Percentiles rank a stretch among this genome's conserved stretches.
Conservation (phyloP, 176 grass and related monocot genomes). For the Oryza australiensis region DNA sequence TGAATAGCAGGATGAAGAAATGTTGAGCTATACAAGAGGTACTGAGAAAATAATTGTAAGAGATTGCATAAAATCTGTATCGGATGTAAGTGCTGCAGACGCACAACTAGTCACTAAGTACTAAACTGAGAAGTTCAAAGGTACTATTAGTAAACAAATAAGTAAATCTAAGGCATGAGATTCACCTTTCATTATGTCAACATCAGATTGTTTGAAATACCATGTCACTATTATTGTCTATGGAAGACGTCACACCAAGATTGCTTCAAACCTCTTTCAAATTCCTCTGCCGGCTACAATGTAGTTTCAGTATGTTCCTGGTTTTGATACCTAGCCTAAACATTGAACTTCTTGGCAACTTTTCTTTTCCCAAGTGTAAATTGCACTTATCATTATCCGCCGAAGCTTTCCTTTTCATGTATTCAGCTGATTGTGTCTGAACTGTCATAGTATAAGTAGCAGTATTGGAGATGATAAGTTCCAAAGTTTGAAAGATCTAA, state of each 20-base stretch:
- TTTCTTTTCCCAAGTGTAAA: constrained; percentile 40
- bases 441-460: constrained; percentile 50
- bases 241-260: constrained; percentile 9
- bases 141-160: background rate
- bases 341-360: constrained; percentile 52
- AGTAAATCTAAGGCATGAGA: constrained; percentile 12
- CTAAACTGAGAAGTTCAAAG: constrained; percentile 7
- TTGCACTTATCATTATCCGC: constrained; percentile 18
- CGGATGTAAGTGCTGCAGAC: background rate
- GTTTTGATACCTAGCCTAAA: constrained; percentile 77
- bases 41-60: background rate
- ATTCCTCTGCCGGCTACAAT: constrained; percentile 44
- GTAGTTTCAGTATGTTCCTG: constrained; percentile 70
- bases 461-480: constrained; percentile 25
- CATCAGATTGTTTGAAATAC: background rate
- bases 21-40: constrained; percentile 1
- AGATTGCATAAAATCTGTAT: constrained; percentile 14
- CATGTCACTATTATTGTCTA: constrained; percentile 22
- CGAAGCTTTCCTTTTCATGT: constrained; percentile 72
- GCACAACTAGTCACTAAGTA: constrained; percentile 10
- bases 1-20: background rate
- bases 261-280: constrained; percentile 10
- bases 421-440: constrained; percentile 63
- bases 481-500: background rate
- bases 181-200: constrained; percentile 20